Percentiles rank a stretch among this genome's conserved stretches.
Evolutionary conservation across 352 stramenopile species (phyloP).

Genomic region (Globisporangium echinulatum): DNA sequence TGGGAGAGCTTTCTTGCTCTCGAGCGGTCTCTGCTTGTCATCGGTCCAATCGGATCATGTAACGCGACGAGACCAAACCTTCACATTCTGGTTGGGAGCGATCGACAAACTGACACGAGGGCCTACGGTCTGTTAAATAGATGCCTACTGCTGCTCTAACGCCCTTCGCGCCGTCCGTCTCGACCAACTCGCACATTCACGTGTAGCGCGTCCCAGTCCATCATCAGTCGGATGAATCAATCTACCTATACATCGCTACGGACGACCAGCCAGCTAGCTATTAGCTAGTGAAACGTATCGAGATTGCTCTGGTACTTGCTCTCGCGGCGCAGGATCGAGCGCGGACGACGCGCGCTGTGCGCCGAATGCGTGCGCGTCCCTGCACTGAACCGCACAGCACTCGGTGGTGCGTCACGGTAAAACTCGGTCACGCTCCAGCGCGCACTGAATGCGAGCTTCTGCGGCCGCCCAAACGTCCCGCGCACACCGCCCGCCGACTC

Average conservation of each 20-base stretch:
- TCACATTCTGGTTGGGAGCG: no score
- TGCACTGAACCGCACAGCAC: constrained; percentile 17
- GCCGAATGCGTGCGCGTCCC: constrained; percentile 9
- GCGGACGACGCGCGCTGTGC: constrained; percentile 16
- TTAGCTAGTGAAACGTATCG: constrained; percentile 3
- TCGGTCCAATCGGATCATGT: no score
- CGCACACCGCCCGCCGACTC: constrained; percentile 29
- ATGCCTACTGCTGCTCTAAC: no score
- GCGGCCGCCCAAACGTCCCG: constrained; percentile 53
- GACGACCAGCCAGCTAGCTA: not conserved
- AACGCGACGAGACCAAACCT: no score
- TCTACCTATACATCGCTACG: not conserved
- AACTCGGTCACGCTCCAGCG: constrained; percentile 56
- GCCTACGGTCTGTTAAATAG: no score
- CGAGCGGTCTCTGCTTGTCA: no score
- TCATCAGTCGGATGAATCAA: no score
- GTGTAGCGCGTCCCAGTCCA: no score
- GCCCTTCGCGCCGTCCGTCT: no score
- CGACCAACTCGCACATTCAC: not conserved
- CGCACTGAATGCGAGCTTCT: constrained; percentile 55
- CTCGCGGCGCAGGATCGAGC: constrained; percentile 40
- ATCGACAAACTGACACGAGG: no score
- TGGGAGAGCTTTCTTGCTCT: no score
- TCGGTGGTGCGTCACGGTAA: constrained; percentile 26
- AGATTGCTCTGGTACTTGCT: constrained; percentile 54